phyloP scores from a whole-genome alignment of 1,139 yeast species.

The Meyerozyma guilliermondii region DNA sequence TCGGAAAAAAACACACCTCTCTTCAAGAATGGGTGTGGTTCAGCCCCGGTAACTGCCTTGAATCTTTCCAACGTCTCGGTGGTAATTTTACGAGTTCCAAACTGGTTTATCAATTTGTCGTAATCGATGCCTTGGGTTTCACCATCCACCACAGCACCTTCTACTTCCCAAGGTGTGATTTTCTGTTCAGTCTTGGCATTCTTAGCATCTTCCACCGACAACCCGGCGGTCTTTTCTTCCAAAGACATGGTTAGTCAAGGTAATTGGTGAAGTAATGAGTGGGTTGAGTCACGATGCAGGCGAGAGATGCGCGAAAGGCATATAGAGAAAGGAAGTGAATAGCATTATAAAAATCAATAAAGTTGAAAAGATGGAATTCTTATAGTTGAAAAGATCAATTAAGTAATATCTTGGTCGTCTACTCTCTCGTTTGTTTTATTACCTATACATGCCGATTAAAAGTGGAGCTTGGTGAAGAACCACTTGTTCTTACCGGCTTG shows the following conservation, averaged over 20 bases:
- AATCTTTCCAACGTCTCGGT: constrained; percentile 73
- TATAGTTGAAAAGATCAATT: too few relatives aligned
- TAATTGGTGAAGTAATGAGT: neutral
- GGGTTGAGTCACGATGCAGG: neutral
- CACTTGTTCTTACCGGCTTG: constrained; percentile 99
- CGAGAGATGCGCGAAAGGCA: neutral
- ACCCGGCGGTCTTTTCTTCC: neutral
- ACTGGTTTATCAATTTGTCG: constrained; percentile 76
- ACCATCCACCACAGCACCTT: constrained; percentile 97
- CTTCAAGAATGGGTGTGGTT: constrained; percentile 88
- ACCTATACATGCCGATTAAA: constrained; percentile 44
- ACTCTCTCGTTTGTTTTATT: neutral
- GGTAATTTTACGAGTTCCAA: constrained; percentile 77
- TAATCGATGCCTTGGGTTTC: constrained; percentile 84
- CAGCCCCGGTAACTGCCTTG: constrained; percentile 75
- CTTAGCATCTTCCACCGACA: constrained; percentile 5
- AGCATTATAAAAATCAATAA: too few relatives aligned
- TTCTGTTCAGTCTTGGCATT: constrained; percentile 49
- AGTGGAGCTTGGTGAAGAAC: constrained; percentile 99
- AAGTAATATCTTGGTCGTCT: too few relatives aligned
- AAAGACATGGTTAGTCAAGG: neutral
- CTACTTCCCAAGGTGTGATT: constrained; percentile 98
- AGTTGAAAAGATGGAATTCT: too few relatives aligned
- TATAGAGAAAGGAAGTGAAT: too few relatives aligned
- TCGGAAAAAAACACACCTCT: constrained; percentile 94